Evolutionary conservation across 345 rosid species (phyloP).

Genomic region (Durio zibethinus): DNA sequence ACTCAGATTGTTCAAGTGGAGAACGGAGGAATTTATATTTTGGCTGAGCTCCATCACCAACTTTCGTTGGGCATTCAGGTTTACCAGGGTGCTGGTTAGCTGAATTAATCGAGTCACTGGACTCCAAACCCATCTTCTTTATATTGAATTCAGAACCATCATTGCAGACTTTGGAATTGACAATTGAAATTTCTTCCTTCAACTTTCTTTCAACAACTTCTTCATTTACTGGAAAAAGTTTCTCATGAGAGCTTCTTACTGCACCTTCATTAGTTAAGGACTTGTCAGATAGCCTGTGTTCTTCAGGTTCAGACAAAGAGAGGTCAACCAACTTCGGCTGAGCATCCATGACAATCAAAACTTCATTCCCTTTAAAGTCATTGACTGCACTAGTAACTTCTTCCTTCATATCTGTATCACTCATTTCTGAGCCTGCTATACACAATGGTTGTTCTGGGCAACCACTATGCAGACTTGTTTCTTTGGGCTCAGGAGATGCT

Average conservation of each 20-base stretch:
- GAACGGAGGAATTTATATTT: constrained; percentile 10
- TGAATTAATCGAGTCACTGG: constrained; percentile 1
- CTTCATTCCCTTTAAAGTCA: constrained; percentile 12
- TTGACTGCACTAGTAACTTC: constrained; percentile 22
- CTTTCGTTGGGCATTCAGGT: constrained; percentile 26
- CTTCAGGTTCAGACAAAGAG: constrained; percentile 3
- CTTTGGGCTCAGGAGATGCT: constrained; percentile 14
- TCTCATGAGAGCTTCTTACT: constrained; percentile 10
- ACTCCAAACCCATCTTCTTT: neutral
- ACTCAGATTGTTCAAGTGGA: constrained; percentile 25
- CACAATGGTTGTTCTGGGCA: neutral
- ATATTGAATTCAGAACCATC: constrained; percentile 3
- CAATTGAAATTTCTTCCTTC: constrained; percentile 1
- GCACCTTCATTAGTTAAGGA: constrained; percentile 18
- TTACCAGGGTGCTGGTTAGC: constrained; percentile 27
- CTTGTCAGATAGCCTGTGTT: constrained; percentile 4
- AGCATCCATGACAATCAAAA: constrained; percentile 8
- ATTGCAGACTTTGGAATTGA: constrained; percentile 17
- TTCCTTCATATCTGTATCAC: constrained; percentile 17
- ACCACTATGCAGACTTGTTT: constrained; percentile 2
- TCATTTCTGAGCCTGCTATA: constrained; percentile 7
- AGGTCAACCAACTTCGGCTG: neutral
- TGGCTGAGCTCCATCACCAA: constrained; percentile 23
- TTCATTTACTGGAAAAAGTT: neutral
- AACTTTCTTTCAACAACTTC: constrained; percentile 1